Evolutionary conservation across 164 flowering plant genomes (phyloP), one percentile per base, ranked within the genome.

Genomic region (Malania oleifera): DNA sequence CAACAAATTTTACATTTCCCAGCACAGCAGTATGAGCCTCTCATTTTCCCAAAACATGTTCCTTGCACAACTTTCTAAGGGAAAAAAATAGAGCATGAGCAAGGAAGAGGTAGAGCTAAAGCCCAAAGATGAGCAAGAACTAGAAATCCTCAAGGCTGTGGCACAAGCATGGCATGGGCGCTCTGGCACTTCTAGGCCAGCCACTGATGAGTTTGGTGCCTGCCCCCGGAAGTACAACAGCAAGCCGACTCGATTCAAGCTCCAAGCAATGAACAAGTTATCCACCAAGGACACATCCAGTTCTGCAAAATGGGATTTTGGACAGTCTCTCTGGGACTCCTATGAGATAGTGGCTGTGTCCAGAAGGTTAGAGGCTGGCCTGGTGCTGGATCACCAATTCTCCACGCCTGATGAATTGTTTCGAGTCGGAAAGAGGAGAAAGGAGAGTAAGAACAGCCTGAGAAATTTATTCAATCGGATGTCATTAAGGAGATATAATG

Each of bases 101-200:
- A 65, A 61, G 18, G 62, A 19, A 17, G 57, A 51, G 40, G 20
- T 7, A 28, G 43, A 40, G 46, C 27, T 20, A 48, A 68, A 71
- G 38, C 48, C 46, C 18, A 70, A 67, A 24, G 70, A 71, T 1
- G 64, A 73, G n/a, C 71, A 75, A 10, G 79, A 82, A 5, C 56
- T 74, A 13, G 98, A 93, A 67, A 70, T 89, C 62, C 68, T 82
- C 67, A 93, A 89, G 70, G 90, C 98, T 0, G 96, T 83, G 64
- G 98, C 98, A 24, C 95, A 93, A 35, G 97, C 98, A 2, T 93
- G 97, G 97, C 76, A 73, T 43, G 75, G 81, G 22, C 91, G 76
- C 65, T 78, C 85, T 0, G 70, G 70, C 69, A 72, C 57, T 29
- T 48, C 78, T 0, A 70, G 65, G 19, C 51, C 79, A n/a, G n/a